These are phyloP conservation scores for Fusarium globosum DNA, from an alignment of 2,329 filamentous ascomycete genomes.

Conservation along the genomic window DNA sequence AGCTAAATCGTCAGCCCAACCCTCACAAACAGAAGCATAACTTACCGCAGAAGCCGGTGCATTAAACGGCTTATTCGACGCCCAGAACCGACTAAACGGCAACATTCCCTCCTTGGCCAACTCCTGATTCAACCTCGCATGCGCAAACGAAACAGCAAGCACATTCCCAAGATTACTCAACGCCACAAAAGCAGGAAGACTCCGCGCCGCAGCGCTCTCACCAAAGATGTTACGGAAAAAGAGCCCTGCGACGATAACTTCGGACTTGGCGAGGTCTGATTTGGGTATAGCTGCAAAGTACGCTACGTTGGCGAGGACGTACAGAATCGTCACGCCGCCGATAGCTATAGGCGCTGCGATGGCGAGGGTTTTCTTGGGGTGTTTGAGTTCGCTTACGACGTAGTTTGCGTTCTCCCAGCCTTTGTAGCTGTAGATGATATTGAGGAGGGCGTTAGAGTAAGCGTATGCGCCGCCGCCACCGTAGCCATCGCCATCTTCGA, in stretches of 20 bases:
- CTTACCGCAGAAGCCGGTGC: conserved; percentile 67
- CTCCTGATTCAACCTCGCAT: conserved; percentile 71
- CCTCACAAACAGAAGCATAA: background rate
- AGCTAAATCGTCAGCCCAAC: conserved; percentile 49
- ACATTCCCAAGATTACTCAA: conserved; percentile 72
- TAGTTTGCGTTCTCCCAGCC: conserved; percentile 75
- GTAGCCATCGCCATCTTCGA: conserved; percentile 57
- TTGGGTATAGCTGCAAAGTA: conserved; percentile 74
- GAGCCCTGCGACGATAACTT: conserved; percentile 68
- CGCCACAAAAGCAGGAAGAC: conserved; percentile 67
- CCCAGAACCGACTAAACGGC: conserved; percentile 74
- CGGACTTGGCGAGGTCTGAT: conserved; percentile 65
- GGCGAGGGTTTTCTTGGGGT: conserved; percentile 64
- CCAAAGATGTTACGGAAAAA: conserved; percentile 74
- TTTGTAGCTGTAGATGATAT: conserved; percentile 70
- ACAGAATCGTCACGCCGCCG: conserved; percentile 68
- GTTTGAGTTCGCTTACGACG: conserved; percentile 67
- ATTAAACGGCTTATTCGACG: conserved; percentile 74
- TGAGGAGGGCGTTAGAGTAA: conserved; percentile 68
- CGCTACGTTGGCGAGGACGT: conserved; percentile 72
- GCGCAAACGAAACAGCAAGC: conserved; percentile 68
- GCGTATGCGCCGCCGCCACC: conserved; percentile 62
- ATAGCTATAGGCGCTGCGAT: conserved; percentile 69
- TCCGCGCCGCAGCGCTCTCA: conserved; percentile 60
- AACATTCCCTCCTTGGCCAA: conserved; percentile 76